Evolutionary conservation across 306 rosid species (phyloP), one percentile per base, ranked within the genome.

Genomic region (Boehmeria nivea): DNA sequence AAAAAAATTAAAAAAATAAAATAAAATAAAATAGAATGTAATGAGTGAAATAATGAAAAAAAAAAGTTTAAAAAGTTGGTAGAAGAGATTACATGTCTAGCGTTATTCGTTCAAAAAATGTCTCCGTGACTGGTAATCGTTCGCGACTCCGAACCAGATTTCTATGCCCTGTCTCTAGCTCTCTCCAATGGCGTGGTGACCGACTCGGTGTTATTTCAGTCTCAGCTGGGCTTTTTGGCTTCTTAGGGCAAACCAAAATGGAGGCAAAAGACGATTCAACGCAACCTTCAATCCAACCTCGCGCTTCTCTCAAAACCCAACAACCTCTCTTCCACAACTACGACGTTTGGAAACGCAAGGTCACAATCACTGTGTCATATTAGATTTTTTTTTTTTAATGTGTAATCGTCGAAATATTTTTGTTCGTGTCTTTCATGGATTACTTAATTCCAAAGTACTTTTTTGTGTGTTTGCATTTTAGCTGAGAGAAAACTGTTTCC

Each of bases 401-500:
- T 45, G 1, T 14, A 45, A n/a, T 15, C 59, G 45, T 3, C 6
- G 12, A 40, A 8, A 3, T 40, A 40, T 40, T 11, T 40, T 57
- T 51, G 13, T 55, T 12, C 3, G 23, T 45, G 24, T 45, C 31
- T 37, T 13, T 18, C 31, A 2, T 22, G 23, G 11, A 45, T 33
- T 51, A 49, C 6, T 50, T 4, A 61, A 28, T 37, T 54, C 40
- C 27, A 2, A 48, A 19, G 22, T 16, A 19, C 51, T 17, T 38
- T 17, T 60, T 6, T 14, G 43, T 45, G 44, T 46, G 28, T 40
- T 31, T 15, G 45, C n/a, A 20, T 9, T 48, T 61, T 61, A 89
- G 97, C 62, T 89, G 45, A 77, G 87, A 56, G 94, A 89, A 19
- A 85, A 79, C 63, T 89, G 97, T 71, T 81, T 51, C 80, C 72